Conservation (phyloP, 2,329 filamentous ascomycete species). For the Fusarium pilosicola region DNA sequence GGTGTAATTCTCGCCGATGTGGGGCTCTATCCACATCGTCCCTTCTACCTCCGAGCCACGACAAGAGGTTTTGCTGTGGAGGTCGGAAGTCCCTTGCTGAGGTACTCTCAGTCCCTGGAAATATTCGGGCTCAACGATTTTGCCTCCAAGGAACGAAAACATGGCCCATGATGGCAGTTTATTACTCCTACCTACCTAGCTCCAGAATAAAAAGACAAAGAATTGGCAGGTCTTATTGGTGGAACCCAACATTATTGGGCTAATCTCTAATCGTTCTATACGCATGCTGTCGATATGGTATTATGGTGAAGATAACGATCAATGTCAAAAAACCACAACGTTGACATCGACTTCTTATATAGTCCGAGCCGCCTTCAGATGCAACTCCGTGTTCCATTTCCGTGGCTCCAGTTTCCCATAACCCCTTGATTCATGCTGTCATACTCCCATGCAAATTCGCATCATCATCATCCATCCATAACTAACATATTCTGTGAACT, state of each 20-base stretch:
- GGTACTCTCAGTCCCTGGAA: background rate
- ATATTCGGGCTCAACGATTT: slow-evolving; percentile 27
- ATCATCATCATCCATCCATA: slow-evolving; percentile 37
- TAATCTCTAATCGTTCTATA: slow-evolving; percentile 39
- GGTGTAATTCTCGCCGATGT: slow-evolving; percentile 34
- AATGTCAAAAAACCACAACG: slow-evolving; percentile 39
- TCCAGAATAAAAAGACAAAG: background rate
- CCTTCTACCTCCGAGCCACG: slow-evolving; percentile 44
- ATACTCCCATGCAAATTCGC: slow-evolving; percentile 45
- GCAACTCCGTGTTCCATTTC: slow-evolving; percentile 41
- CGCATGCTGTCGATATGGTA: slow-evolving; percentile 31
- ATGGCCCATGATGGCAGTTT: background rate
- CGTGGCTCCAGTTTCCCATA: slow-evolving; percentile 39
- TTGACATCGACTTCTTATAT: slow-evolving; percentile 23
- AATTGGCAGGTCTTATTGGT: slow-evolving; percentile 18
- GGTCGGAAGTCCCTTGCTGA: slow-evolving; percentile 10
- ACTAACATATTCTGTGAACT: slow-evolving; percentile 36
- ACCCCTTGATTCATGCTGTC: slow-evolving; percentile 40
- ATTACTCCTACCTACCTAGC: background rate
- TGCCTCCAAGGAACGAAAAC: background rate
- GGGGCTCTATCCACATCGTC: slow-evolving; percentile 30
- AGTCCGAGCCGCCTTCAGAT: slow-evolving; percentile 37
- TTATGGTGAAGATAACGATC: slow-evolving; percentile 35
- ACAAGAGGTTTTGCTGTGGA: slow-evolving; percentile 25
- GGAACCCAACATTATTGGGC: slow-evolving; percentile 12